Conservation (phyloP, 331 rosid species). For the Ulmus americana region DNA sequence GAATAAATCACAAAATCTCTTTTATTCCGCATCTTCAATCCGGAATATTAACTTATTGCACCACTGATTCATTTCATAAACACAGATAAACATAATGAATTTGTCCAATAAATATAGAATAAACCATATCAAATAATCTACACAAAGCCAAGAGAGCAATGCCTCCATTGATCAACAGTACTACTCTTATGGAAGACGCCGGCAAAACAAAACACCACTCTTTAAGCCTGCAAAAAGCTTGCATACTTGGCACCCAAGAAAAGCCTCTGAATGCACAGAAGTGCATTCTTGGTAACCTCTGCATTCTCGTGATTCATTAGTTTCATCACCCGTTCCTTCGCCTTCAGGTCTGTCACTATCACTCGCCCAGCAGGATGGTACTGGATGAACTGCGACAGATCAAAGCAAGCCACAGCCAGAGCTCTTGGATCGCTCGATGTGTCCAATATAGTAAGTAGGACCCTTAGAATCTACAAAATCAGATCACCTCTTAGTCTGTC, state of each 20-base stretch:
- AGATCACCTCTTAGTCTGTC: conserved; percentile 16
- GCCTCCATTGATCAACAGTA: not conserved
- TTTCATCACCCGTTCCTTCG: conserved; percentile 93
- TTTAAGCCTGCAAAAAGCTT: conserved; percentile 83
- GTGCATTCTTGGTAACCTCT: conserved; percentile 91
- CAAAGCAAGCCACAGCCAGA: conserved; percentile 86
- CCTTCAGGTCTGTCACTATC: conserved; percentile 86
- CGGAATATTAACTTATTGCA: not conserved
- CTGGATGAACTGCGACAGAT: conserved; percentile 88
- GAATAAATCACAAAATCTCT: too few relatives aligned
- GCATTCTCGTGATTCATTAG: conserved; percentile 87
- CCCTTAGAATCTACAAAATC: conserved; percentile 75
- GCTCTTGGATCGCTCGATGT: conserved; percentile 73
- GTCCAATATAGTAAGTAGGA: conserved; percentile 82
- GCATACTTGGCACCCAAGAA: conserved; percentile 94
- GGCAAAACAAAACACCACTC: not conserved
- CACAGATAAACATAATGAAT: too few relatives aligned
- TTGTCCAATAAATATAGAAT: not conserved
- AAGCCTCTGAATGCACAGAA: conserved; percentile 95
- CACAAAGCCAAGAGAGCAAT: not conserved
- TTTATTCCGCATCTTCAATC: not conserved
- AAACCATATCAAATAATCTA: not conserved
- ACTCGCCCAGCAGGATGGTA: conserved; percentile 75
- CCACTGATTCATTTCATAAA: too few relatives aligned
- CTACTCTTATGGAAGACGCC: not conserved